These are phyloP conservation scores for Usnea hakonensis DNA, from an alignment of 495 filamentous ascomycete species.

Conservation along the genomic window DNA sequence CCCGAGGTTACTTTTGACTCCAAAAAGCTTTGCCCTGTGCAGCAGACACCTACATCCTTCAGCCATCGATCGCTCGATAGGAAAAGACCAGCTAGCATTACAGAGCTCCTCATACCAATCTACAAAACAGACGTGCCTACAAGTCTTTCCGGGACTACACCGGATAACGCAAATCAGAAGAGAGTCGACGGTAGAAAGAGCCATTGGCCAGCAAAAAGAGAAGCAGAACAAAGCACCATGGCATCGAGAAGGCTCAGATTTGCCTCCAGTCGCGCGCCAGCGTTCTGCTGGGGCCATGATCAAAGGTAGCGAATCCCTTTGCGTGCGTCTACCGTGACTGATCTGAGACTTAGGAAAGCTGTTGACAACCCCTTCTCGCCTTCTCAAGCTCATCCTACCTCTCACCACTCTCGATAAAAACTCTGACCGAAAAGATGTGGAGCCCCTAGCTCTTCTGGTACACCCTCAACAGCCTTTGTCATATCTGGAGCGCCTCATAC, in stretches of 20 bases:
- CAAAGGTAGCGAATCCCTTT: constrained; percentile 43
- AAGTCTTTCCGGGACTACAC: not conserved
- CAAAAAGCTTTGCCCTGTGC: not conserved
- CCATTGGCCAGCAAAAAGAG: constrained; percentile 40
- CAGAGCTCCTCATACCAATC: not conserved
- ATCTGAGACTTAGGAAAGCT: constrained; percentile 58
- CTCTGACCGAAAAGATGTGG: constrained; percentile 54
- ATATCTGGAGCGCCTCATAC: constrained; percentile 84
- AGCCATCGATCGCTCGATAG: not conserved
- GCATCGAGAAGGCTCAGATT: constrained; percentile 59
- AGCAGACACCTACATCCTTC: not conserved
- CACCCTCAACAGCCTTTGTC: constrained; percentile 91
- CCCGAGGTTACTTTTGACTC: not conserved
- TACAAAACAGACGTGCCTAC: not conserved
- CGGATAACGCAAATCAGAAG: constrained; percentile 19
- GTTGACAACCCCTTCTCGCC: constrained; percentile 78
- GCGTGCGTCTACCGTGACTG: constrained; percentile 1
- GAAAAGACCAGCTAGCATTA: not conserved
- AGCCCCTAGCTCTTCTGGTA: constrained; percentile 79
- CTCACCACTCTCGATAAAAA: constrained; percentile 55
- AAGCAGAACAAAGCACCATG: constrained; percentile 53
- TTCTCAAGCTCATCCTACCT: constrained; percentile 84
- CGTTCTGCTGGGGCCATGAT: constrained; percentile 48
- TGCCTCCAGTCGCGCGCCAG: constrained; percentile 44
- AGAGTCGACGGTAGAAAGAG: constrained; percentile 34